Percentiles rank a stretch among this genome's conserved stretches.
These are phyloP conservation scores for Cicer chorassanicum DNA, from an alignment of 306 rosid species.

Conservation along the genomic window DNA sequence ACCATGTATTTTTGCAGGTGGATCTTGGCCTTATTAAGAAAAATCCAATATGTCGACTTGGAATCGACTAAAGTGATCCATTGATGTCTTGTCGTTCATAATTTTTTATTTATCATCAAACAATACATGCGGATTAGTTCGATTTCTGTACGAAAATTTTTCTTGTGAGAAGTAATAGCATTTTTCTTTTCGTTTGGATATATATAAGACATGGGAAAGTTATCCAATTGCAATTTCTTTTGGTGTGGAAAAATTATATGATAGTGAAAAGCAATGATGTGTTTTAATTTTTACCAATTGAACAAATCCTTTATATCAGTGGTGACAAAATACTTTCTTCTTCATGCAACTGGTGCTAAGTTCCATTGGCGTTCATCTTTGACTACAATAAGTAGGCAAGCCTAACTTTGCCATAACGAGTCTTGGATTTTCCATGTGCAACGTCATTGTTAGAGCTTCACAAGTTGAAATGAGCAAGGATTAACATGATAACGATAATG, in stretches of 20 bases:
- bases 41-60: slow-evolving; percentile 84
- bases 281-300: too few species aligned
- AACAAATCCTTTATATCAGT: too few species aligned
- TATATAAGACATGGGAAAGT: neutral
- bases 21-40: slow-evolving; percentile 90
- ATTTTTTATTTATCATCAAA: neutral
- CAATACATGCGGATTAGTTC: slow-evolving; percentile 32
- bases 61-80: slow-evolving; percentile 51
- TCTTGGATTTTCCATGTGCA: too few species aligned
- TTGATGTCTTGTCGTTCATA: slow-evolving; percentile 13
- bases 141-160: slow-evolving; percentile 24
- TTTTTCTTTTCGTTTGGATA: slow-evolving; percentile 7
- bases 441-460: too few species aligned
- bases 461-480: too few species aligned
- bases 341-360: too few species aligned
- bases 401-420: too few species aligned
- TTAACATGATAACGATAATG: too few species aligned
- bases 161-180: slow-evolving; percentile 1
- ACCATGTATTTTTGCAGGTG: slow-evolving; percentile 56
- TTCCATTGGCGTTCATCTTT: too few species aligned
- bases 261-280: too few species aligned
- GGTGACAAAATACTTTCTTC: too few species aligned
- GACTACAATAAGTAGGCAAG: too few species aligned
- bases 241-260: neutral
- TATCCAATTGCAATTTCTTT: neutral